Conservation (phyloP, 805 yeast genomes). For the Yarrowia porcina region DNA sequence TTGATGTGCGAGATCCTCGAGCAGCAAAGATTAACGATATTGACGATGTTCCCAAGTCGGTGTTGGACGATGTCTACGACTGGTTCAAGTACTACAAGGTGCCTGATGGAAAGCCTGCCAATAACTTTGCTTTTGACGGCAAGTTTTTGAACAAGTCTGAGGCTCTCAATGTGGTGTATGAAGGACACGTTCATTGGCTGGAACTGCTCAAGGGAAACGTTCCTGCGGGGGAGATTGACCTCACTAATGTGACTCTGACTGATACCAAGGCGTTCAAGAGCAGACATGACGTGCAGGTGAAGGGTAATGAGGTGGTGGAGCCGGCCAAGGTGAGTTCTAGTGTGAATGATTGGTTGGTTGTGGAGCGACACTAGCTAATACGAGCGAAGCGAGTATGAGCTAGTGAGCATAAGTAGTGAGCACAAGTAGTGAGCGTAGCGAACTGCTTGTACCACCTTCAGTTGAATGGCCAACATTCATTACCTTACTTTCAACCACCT, state of each 20-base stretch:
- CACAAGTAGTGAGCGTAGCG: too few relatives aligned
- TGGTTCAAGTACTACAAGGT: constrained; percentile 86
- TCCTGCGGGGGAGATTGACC: constrained; percentile 54
- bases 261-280: constrained; percentile 52
- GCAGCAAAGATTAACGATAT: constrained; percentile 59
- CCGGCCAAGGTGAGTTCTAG: constrained; percentile 15
- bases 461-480: too few relatives aligned
- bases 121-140: constrained; percentile 72
- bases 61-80: constrained; percentile 60
- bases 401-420: too few relatives aligned
- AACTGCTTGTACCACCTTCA: too few relatives aligned
- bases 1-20: constrained; percentile 64
- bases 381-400: too few relatives aligned
- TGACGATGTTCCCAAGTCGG: constrained; percentile 75
- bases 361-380: neutral
- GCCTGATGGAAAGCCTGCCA: constrained; percentile 76
- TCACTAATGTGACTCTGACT: constrained; percentile 65
- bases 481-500: too few relatives aligned
- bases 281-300: constrained; percentile 28
- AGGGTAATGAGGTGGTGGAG: neutral
- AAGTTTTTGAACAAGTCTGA: constrained; percentile 55
- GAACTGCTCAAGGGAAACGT: constrained; percentile 55
- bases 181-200: constrained; percentile 69
- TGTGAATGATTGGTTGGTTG: constrained; percentile 8
- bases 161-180: constrained; percentile 58